Conservation (phyloP, 139 green algal genomes). For the Micractinium sp. region DNA sequence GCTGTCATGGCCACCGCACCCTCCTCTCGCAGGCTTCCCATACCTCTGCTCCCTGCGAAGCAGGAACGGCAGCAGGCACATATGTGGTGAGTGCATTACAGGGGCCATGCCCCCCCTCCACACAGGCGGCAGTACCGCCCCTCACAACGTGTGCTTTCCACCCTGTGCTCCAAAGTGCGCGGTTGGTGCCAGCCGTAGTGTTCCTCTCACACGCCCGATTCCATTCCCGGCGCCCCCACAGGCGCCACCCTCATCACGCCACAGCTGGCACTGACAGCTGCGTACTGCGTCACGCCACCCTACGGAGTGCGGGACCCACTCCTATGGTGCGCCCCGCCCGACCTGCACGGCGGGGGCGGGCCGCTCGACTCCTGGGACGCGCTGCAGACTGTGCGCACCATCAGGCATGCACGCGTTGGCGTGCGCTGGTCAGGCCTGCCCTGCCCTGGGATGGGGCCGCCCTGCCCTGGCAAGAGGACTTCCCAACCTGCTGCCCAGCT, state of each 20-base stretch:
- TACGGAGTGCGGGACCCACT: not conserved
- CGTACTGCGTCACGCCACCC: not conserved
- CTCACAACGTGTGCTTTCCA: no score
- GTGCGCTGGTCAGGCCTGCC: not conserved
- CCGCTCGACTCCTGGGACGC: not conserved
- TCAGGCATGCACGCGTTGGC: not conserved
- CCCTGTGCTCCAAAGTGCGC: no score
- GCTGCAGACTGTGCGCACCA: not conserved
- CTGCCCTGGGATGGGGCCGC: not conserved
- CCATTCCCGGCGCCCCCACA: no score
- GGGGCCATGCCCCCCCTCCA: not conserved
- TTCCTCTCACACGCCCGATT: no score
- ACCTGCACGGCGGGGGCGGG: no score
- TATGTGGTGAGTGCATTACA: not conserved
- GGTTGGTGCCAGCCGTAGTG: no score
- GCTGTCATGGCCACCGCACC: not conserved
- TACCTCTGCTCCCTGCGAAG: slow-evolving; percentile 1
- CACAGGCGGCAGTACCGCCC: not conserved
- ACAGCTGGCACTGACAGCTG: not conserved
- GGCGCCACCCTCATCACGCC: not conserved
- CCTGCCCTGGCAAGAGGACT: not conserved
- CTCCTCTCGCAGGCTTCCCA: not conserved
- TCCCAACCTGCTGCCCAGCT: not conserved
- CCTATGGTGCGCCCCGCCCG: not conserved
- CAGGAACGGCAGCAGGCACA: not conserved